Base-by-base conservation (phyloP, 192 early-diverging fungal genomes). In the Chytriomyces confervae region DNA sequence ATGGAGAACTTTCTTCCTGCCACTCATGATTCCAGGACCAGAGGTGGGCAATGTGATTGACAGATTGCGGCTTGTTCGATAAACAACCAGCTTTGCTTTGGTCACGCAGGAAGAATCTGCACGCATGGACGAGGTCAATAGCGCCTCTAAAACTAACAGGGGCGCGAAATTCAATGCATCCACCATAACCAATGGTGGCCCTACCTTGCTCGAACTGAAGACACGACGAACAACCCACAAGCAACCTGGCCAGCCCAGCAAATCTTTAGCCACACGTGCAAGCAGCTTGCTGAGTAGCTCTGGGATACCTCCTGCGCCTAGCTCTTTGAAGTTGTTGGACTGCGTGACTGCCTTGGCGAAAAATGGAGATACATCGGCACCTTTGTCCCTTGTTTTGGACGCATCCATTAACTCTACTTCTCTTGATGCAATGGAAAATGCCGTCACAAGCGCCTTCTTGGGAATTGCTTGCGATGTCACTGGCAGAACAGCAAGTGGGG, bases 1-100 rank as follows among this genome's bases (percentile, higher is more conserved):
- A n/a, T 87, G 82, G 86, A 69, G 88, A 53, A 86, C 80, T 18
- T 77, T 85, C 20, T 89, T 86, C 75, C 68, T 89, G 77, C 86
- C 86, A 9, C 72, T 85, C 18, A 85, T 89, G 84, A 83, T 84
- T 51, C 88, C 88, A 43, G 77, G 77, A 18, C 62, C 74, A 10
- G 84, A 79, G 61, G 86, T 81, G 49, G 57, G 11, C 61, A 62
- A 71, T 13, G 50, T 24, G 70, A 29, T 51, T 72, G 70, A 10
- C 43, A 5, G 9, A 10, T 69, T 43, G 13, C 53, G 13, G 11
- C 16, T 7, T 11, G 13, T 53, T 11, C 71, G 20, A 43, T 8
- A 47, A 44, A 48, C 48, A 43, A 36, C 36, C 36, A 36, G 36
- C 36, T 36, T 36, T 36, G 36, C 36, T 36, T 36, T 36, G 36